Evolutionary conservation across 2,329 filamentous ascomycete genomes (phyloP).

Genomic region (Colletotrichum higginsianum): DNA sequence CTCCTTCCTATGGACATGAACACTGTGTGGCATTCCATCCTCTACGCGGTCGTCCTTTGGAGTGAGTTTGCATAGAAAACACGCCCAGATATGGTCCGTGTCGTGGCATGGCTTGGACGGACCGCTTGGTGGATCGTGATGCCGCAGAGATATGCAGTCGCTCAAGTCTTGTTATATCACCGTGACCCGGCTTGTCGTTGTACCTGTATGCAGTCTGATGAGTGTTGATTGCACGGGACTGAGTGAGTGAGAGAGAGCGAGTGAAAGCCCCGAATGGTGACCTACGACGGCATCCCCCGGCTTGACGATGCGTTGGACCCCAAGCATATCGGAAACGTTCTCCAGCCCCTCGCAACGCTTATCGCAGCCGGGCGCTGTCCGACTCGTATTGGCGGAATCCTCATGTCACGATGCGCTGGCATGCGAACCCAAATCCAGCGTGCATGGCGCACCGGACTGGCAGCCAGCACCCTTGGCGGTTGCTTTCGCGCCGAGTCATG

Average conservation of each 20-base stretch:
- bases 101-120: neutral
- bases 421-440: neutral
- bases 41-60: neutral
- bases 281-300: neutral
- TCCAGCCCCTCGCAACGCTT: neutral
- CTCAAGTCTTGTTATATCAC: too few species aligned
- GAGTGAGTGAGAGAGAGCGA: neutral
- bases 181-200: too few species aligned
- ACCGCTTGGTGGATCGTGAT: neutral
- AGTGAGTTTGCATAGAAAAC: neutral
- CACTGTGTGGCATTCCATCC: neutral
- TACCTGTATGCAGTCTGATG: neutral
- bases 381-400: neutral
- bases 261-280: neutral
- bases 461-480: neutral
- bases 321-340: neutral
- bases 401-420: conserved; percentile 5
- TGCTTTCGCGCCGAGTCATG: neutral
- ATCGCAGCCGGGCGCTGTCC: neutral
- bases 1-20: neutral
- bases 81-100: neutral
- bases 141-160: too few species aligned
- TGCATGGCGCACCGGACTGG: neutral
- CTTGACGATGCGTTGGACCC: neutral
- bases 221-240: neutral